Conservation (phyloP, 129 eudicot species). For the Tagetes patula region DNA sequence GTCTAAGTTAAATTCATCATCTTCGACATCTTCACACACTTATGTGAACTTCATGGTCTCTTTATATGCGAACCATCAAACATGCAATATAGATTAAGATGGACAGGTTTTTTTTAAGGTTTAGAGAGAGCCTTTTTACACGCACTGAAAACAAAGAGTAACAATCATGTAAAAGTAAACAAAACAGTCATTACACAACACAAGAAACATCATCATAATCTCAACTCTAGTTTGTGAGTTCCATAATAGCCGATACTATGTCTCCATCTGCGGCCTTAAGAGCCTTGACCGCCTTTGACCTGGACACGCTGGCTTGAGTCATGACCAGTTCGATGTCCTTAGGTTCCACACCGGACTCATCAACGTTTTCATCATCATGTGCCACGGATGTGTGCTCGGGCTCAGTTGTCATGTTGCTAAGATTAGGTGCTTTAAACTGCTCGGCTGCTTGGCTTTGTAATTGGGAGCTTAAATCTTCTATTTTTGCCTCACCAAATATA, state of each 20-base stretch:
- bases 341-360: slow-evolving; percentile 12
- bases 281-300: slow-evolving; percentile 15
- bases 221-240: slow-evolving; percentile 6
- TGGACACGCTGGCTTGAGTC: slow-evolving; percentile 16
- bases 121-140: background rate
- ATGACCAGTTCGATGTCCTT: slow-evolving; percentile 16
- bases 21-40: no score
- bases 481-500: slow-evolving; percentile 89
- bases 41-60: no score
- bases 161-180: background rate
- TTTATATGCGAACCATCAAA: no score
- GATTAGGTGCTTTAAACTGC: slow-evolving; percentile 72
- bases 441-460: slow-evolving; percentile 86
- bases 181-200: background rate
- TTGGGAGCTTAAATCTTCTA: slow-evolving; percentile 84
- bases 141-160: background rate
- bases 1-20: no score
- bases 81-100: no score
- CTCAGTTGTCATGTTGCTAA: slow-evolving; percentile 23
- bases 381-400: background rate
- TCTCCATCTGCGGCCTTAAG: slow-evolving; percentile 12
- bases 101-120: no score
- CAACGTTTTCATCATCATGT: slow-evolving; percentile 11
- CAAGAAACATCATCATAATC: background rate
- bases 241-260: slow-evolving; percentile 15